Percentiles rank a stretch among this genome's conserved stretches.
These are phyloP conservation scores for Septoria petroselini DNA, from an alignment of 2,329 filamentous ascomycete species.

Conservation along the genomic window DNA sequence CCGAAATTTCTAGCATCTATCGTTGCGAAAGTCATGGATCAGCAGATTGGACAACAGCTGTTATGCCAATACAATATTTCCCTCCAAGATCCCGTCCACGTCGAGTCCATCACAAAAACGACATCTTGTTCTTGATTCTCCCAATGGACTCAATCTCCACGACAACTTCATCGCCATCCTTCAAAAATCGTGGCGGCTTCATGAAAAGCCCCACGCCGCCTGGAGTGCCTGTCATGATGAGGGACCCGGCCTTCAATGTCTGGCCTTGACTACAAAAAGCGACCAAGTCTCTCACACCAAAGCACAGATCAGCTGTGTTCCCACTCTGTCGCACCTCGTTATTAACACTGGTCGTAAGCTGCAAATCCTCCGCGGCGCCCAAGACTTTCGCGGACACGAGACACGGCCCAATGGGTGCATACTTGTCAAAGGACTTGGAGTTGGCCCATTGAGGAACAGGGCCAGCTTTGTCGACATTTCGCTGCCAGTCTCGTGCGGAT, in stretches of 20 bases:
- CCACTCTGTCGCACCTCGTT: slow-evolving; percentile 48
- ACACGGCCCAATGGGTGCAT: slow-evolving; percentile 52
- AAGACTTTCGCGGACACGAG: slow-evolving; percentile 47
- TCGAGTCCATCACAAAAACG: too few relatives aligned
- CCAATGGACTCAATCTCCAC: slow-evolving; percentile 36
- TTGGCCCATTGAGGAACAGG: slow-evolving; percentile 58
- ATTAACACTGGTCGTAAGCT: slow-evolving; percentile 51
- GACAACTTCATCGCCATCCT: slow-evolving; percentile 36
- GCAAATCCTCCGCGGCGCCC: slow-evolving; percentile 44
- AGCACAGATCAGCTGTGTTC: slow-evolving; percentile 45
- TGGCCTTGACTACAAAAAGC: slow-evolving; percentile 37
- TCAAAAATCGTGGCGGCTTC: slow-evolving; percentile 32
- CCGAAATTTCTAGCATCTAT: too few relatives aligned
- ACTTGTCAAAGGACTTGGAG: slow-evolving; percentile 57
- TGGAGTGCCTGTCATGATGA: slow-evolving; percentile 53
- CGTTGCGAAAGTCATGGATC: too few relatives aligned
- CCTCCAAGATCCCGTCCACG: too few relatives aligned
- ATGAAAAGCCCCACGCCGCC: slow-evolving; percentile 37
- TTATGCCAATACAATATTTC: too few relatives aligned
- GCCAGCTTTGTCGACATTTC: slow-evolving; percentile 41
- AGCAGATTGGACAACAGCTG: too few relatives aligned
- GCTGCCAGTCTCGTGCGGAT: slow-evolving; percentile 65
- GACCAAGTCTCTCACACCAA: slow-evolving; percentile 42
- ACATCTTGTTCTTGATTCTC: slow-evolving; percentile 32
- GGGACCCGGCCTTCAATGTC: slow-evolving; percentile 47